These are phyloP conservation scores for Trichoderma sp. DNA, from an alignment of 2,329 filamentous ascomycete genomes.

Conservation along the genomic window DNA sequence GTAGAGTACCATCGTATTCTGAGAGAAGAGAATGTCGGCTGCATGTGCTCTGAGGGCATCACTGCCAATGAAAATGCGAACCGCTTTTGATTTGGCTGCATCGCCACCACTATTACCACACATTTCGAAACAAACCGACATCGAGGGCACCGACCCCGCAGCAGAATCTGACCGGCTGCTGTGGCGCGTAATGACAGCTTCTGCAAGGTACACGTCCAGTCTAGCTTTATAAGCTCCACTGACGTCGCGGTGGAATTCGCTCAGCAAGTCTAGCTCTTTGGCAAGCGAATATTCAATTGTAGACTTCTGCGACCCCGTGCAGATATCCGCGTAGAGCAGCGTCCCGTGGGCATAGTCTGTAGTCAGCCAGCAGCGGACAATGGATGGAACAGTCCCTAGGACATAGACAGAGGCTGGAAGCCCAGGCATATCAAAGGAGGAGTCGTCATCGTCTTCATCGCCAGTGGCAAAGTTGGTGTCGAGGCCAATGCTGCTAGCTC, in stretches of 20 bases:
- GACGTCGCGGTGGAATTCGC: constrained; percentile 65
- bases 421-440: constrained; percentile 69
- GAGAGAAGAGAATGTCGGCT: constrained; percentile 88
- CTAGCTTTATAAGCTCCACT: constrained; percentile 70
- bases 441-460: constrained; percentile 65
- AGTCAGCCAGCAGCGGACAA: constrained; percentile 94
- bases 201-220: constrained; percentile 83
- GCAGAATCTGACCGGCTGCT: constrained; percentile 73
- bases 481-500: constrained; percentile 84
- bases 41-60: constrained; percentile 84
- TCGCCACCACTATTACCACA: constrained; percentile 60
- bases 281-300: constrained; percentile 76
- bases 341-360: constrained; percentile 87
- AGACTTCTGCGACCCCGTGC: constrained; percentile 87
- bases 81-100: constrained; percentile 54
- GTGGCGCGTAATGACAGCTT: constrained; percentile 78
- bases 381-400: constrained; percentile 85
- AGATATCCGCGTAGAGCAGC: constrained; percentile 87
- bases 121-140: constrained; percentile 79
- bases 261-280: constrained; percentile 69
- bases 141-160: constrained; percentile 69
- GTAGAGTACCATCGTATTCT: constrained; percentile 84
- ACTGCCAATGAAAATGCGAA: constrained; percentile 88
- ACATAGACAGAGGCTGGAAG: constrained; percentile 84
- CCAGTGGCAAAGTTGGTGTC: constrained; percentile 68